Percentiles rank a stretch among this genome's conserved stretches.
These are phyloP conservation scores for Xylaria nigripes DNA, from an alignment of 495 filamentous ascomycete genomes.

Conservation along the genomic window DNA sequence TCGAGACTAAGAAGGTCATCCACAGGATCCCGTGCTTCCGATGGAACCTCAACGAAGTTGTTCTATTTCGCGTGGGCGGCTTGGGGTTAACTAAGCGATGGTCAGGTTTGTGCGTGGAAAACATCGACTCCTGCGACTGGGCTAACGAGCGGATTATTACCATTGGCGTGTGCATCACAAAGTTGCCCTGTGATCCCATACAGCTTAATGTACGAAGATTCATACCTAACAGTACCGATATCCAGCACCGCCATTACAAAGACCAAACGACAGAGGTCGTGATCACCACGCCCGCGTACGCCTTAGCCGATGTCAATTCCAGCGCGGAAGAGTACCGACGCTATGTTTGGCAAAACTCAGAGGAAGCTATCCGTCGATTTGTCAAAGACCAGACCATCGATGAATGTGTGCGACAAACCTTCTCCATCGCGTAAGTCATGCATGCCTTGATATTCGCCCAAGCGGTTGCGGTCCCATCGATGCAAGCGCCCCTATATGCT, in stretches of 20 bases:
- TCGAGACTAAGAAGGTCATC: constrained; percentile 37
- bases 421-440: constrained; percentile 6
- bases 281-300: constrained; percentile 26
- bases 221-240: constrained; percentile 22
- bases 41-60: constrained; percentile 30
- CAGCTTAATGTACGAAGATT: constrained; percentile 29
- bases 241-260: constrained; percentile 24
- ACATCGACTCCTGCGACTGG: constrained; percentile 26
- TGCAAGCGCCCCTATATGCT: not conserved
- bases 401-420: constrained; percentile 15
- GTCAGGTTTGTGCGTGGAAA: constrained; percentile 27
- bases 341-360: constrained; percentile 26
- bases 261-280: constrained; percentile 12
- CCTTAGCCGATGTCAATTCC: constrained; percentile 26
- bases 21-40: constrained; percentile 35
- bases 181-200: constrained; percentile 22
- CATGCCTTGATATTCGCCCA: not conserved
- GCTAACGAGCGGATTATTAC: constrained; percentile 11
- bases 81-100: constrained; percentile 34
- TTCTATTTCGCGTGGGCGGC: constrained; percentile 31
- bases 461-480: not conserved
- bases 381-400: constrained; percentile 3
- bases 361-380: constrained; percentile 15
- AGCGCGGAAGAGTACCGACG: constrained; percentile 25
- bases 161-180: constrained; percentile 28